phyloP scores from a whole-genome alignment of 78 protist species.

The Dictyostelium brefeldianum region DNA sequence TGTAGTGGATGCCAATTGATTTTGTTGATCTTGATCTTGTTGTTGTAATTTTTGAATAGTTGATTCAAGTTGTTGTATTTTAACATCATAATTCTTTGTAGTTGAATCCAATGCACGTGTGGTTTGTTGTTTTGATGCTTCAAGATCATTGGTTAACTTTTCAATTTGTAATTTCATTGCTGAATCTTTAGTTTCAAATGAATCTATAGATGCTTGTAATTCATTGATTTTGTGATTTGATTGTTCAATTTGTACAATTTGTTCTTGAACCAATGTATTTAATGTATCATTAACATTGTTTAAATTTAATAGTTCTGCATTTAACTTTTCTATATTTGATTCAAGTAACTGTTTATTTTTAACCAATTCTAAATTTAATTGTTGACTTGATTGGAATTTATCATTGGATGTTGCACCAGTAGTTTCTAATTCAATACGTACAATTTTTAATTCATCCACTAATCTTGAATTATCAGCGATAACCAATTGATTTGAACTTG shows the following conservation, averaged over 20 bases:
- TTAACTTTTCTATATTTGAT: background rate
- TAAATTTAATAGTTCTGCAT: background rate
- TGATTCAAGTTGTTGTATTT: no score
- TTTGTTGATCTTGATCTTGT: background rate
- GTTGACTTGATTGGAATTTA: background rate
- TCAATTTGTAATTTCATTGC: no score
- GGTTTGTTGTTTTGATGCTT: no score
- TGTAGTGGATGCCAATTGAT: background rate
- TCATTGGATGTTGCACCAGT: background rate
- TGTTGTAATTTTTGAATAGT: background rate
- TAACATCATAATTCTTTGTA: no score
- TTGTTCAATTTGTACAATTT: background rate
- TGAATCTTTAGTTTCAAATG: background rate
- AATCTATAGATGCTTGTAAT: background rate
- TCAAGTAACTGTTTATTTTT: background rate
- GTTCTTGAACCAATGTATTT: background rate
- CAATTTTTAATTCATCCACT: background rate
- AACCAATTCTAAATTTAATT: background rate
- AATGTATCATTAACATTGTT: background rate
- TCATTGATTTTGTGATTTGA: conserved; percentile 1
- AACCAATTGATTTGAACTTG: background rate
- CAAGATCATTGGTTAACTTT: no score
- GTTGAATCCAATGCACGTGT: no score
- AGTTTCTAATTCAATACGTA: background rate
- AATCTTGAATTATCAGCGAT: background rate